phyloP scores from a whole-genome alignment of 768 basidiomycete genomes.

The Pisolithus microcarpus region DNA sequence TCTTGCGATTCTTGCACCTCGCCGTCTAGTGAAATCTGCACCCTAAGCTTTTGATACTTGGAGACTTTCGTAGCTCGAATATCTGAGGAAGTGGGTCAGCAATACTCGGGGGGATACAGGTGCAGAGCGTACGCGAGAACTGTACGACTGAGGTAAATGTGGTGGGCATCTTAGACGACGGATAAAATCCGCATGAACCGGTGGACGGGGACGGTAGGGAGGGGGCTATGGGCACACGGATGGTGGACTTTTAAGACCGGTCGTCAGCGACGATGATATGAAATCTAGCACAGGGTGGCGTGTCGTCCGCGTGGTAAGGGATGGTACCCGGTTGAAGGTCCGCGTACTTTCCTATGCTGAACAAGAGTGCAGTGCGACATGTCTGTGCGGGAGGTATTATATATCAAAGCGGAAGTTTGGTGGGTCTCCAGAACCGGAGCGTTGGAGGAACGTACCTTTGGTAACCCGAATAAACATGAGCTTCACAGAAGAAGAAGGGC shows the following conservation, averaged over 20 bases:
- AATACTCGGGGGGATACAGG: background rate
- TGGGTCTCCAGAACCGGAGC: conserved; percentile 25
- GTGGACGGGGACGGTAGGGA: conserved; percentile 18
- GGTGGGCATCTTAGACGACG: conserved; percentile 14
- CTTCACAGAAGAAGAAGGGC: conserved; percentile 24
- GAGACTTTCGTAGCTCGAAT: conserved; percentile 17
- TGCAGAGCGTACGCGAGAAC: conserved; percentile 19
- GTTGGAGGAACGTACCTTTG: conserved; percentile 20
- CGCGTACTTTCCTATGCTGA: conserved; percentile 9
- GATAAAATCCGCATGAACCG: conserved; percentile 15
- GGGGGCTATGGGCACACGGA: conserved; percentile 28
- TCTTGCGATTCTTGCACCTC: conserved; percentile 24
- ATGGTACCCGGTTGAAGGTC: conserved; percentile 9
- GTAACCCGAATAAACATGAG: conserved; percentile 22
- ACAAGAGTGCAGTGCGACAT: conserved; percentile 14
- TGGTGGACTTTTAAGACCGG: conserved; percentile 17
- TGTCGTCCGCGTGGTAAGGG: conserved; percentile 23
- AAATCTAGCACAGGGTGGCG: conserved; percentile 28
- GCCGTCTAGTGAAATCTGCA: conserved; percentile 22
- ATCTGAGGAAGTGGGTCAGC: conserved; percentile 7
- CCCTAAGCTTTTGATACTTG: conserved; percentile 19
- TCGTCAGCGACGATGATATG: conserved; percentile 18
- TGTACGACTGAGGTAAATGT: conserved; percentile 13
- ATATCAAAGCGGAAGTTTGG: conserved; percentile 22
- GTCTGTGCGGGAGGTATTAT: conserved; percentile 15